A percentile compares a stretch with the other conserved stretches of the same genome.
These are phyloP conservation scores for Saposhnikovia divaricata DNA, from an alignment of 129 eudicot genomes.

Conservation along the genomic window DNA sequence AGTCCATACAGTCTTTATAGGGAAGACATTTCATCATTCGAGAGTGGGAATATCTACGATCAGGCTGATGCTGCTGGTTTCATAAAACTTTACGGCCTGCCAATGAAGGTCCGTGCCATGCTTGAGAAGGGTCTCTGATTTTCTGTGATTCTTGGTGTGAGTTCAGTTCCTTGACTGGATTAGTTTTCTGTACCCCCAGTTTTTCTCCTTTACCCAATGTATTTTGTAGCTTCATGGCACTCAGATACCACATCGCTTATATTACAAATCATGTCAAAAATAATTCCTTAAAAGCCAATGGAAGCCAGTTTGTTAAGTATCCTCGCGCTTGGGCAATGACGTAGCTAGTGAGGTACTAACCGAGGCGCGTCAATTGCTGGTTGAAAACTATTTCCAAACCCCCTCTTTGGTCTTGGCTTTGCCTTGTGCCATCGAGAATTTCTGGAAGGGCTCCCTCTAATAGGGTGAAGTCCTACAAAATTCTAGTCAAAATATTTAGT, in stretches of 20 bases:
- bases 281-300: too few species aligned
- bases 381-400: constrained; percentile 61
- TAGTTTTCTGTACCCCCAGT: neutral
- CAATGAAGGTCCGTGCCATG: constrained; percentile 71
- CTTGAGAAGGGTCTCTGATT: constrained; percentile 57
- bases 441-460: neutral
- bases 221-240: too few species aligned
- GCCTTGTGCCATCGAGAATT: neutral
- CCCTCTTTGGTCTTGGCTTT: constrained; percentile 25
- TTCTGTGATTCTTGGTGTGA: neutral
- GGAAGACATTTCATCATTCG: too few species aligned
- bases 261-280: too few species aligned
- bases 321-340: constrained; percentile 41
- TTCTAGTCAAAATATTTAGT: too few species aligned
- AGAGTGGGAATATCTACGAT: too few species aligned
- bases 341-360: constrained; percentile 65
- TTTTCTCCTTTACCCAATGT: too few species aligned
- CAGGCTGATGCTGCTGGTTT: too few species aligned
- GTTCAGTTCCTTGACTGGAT: neutral
- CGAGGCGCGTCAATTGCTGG: constrained; percentile 67
- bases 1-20: constrained; percentile 68
- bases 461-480: too few species aligned
- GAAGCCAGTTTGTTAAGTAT: too few species aligned
- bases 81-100: too few species aligned
- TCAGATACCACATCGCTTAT: too few species aligned